A percentile compares a stretch with the other conserved stretches of the same genome.
These are phyloP conservation scores for Beauveria medogensis DNA, from an alignment of 2,329 filamentous ascomycete species.

Conservation along the genomic window DNA sequence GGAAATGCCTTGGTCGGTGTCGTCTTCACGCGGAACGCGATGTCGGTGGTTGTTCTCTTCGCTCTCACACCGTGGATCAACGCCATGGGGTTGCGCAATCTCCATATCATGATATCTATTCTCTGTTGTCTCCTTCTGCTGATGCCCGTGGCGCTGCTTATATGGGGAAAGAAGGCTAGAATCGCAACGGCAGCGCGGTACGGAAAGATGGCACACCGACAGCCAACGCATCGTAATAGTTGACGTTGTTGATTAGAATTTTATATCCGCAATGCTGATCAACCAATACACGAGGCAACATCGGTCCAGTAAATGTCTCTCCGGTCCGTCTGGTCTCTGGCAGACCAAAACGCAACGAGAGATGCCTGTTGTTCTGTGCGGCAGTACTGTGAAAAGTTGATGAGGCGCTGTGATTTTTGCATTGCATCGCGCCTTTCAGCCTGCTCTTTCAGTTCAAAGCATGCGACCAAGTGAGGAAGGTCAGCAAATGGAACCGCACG, in stretches of 20 bases:
- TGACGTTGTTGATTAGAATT: neutral
- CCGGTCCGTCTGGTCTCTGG: neutral
- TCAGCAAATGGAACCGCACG: slow-evolving; percentile 11
- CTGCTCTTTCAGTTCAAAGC: slow-evolving; percentile 2
- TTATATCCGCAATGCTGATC: neutral
- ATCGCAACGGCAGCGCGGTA: slow-evolving; percentile 10
- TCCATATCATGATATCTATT: slow-evolving; percentile 11
- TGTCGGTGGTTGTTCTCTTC: slow-evolving; percentile 17
- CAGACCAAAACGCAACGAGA: slow-evolving; percentile 8
- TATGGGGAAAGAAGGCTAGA: slow-evolving; percentile 14
- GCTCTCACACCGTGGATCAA: slow-evolving; percentile 17
- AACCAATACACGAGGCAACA: neutral
- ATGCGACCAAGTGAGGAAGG: slow-evolving; percentile 9
- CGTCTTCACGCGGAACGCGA: slow-evolving; percentile 17
- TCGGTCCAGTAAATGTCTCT: slow-evolving; percentile 8
- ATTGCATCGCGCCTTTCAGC: neutral
- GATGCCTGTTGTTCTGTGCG: slow-evolving; percentile 5
- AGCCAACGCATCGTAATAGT: slow-evolving; percentile 11
- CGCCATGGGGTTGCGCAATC: slow-evolving; percentile 15
- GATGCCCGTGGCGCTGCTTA: slow-evolving; percentile 5
- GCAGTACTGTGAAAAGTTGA: slow-evolving; percentile 11
- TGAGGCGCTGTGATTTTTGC: neutral
- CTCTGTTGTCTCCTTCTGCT: slow-evolving; percentile 10
- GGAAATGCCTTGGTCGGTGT: slow-evolving; percentile 19
- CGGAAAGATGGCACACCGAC: slow-evolving; percentile 1